Evolutionary conservation across 108 stramenopile species (phyloP).

Genomic region (Skeletonema grethae): DNA sequence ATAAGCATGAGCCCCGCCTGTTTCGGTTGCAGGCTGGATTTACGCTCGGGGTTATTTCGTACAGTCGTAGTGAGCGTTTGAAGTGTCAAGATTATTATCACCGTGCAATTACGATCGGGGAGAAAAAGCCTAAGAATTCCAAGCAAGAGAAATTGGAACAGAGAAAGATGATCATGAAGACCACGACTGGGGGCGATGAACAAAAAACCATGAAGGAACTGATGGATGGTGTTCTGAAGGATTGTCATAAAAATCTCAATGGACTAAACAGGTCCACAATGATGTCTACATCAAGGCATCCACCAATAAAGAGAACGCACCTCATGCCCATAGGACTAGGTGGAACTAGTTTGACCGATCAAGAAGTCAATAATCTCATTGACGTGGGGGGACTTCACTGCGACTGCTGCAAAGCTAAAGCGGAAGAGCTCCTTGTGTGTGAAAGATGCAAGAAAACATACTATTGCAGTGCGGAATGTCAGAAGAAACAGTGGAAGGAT

Average conservation of each 20-base stretch:
- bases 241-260: no score
- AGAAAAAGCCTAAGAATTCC: background rate
- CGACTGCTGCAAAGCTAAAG: background rate
- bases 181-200: no score
- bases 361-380: slow-evolving; percentile 9
- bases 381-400: slow-evolving; percentile 19
- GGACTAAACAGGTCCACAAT: no score
- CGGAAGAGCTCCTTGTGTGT: slow-evolving; percentile 2
- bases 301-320: slow-evolving; percentile 1
- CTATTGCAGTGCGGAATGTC: slow-evolving; percentile 34
- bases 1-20: background rate
- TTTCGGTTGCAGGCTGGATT: background rate
- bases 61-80: background rate
- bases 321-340: slow-evolving; percentile 21
- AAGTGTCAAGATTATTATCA: background rate
- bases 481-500: slow-evolving; percentile 23
- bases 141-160: background rate
- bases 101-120: background rate
- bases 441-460: slow-evolving; percentile 18
- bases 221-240: no score
- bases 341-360: slow-evolving; percentile 10
- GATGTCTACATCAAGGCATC: no score
- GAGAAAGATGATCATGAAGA: background rate
- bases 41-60: background rate
- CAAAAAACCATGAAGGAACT: no score